A percentile compares a stretch with the other conserved stretches of the same genome.
phyloP scores from a whole-genome alignment of 164 flowering plant species.

The Liriodendron chinense region DNA sequence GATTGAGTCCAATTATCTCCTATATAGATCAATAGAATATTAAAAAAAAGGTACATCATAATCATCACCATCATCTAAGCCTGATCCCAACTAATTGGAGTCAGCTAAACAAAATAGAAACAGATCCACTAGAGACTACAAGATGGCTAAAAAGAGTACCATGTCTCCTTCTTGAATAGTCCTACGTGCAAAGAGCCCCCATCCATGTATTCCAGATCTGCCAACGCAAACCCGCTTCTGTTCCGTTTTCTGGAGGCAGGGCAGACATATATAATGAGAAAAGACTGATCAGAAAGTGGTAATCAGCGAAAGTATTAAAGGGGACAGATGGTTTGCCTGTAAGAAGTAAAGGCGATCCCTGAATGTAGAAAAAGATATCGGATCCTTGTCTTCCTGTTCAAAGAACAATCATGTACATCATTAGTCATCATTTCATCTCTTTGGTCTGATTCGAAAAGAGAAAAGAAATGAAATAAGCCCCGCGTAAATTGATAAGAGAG shows the following conservation, averaged over 20 bases:
- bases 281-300: not conserved
- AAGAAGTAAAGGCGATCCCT: slow-evolving; percentile 73
- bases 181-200: slow-evolving; percentile 95
- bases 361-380: slow-evolving; percentile 64
- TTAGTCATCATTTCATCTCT: not conserved
- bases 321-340: slow-evolving; percentile 48
- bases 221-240: slow-evolving; percentile 84
- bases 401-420: slow-evolving; percentile 5
- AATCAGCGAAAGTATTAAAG: slow-evolving; percentile 1
- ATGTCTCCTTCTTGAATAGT: slow-evolving; percentile 95
- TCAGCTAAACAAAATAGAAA: too few relatives aligned
- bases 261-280: slow-evolving; percentile 7
- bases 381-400: slow-evolving; percentile 58
- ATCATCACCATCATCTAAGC: too few relatives aligned
- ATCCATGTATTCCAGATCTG: slow-evolving; percentile 94
- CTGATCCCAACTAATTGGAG: too few relatives aligned
- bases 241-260: slow-evolving; percentile 63
- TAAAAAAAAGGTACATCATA: too few relatives aligned
- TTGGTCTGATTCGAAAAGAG: not conserved
- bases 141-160: slow-evolving; percentile 37
- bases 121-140: not conserved
- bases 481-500: slow-evolving; percentile 1
- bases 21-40: too few relatives aligned
- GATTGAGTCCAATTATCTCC: too few relatives aligned
- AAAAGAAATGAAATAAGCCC: not conserved